Evolutionary conservation across 192 early-diverging fungal species (phyloP), one percentile per base, ranked within the genome.

Genomic region (Chytriomyces sp.): DNA sequence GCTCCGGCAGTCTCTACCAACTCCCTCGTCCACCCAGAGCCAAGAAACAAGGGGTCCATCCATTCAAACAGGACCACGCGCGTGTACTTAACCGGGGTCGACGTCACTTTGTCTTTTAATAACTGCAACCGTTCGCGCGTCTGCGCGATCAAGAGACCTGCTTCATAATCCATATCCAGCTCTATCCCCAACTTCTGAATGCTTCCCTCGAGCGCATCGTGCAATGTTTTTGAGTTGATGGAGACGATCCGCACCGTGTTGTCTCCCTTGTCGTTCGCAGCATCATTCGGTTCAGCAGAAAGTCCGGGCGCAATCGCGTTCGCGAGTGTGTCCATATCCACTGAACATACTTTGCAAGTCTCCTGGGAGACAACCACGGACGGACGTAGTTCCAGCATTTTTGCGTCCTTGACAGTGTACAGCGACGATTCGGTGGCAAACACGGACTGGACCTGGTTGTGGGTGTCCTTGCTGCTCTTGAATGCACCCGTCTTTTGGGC

Each of bases 1-100:
- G 22, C 39, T 5, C 62, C 62, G 1, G 79, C 79, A 8, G 74
- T 54, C 34, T 77, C 58, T 7, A 80, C 61, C 26, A 80, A 41
- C 55, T 80, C 67, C 6, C 65, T 56, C 58, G 76, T 80, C 79
- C 79, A 80, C 39, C 77, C 75, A 28, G 72, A 70, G 39, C 72
- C 72, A n/a, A 78, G 68, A 33, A 77, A 77, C 10, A 75, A 52
- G 40, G 79, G 79, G 39, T 77, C 73, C 49, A 75, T 57, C 79
- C 79, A 80, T 44, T 80, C 79, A 34, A 77, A 30, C 36, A 70
- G 61, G 36, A 54, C 44, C 5, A 80, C 79, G 32, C 62, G 62
- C 6, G 62, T 64, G 19, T 30, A 22, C 44, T 49, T 49, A n/a
- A n/a, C 17, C 44, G 1, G 44, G 3, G 14, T n/a, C 44, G 44